Conservation (phyloP, 345 rosid species). For the Lepidium aucheri region DNA sequence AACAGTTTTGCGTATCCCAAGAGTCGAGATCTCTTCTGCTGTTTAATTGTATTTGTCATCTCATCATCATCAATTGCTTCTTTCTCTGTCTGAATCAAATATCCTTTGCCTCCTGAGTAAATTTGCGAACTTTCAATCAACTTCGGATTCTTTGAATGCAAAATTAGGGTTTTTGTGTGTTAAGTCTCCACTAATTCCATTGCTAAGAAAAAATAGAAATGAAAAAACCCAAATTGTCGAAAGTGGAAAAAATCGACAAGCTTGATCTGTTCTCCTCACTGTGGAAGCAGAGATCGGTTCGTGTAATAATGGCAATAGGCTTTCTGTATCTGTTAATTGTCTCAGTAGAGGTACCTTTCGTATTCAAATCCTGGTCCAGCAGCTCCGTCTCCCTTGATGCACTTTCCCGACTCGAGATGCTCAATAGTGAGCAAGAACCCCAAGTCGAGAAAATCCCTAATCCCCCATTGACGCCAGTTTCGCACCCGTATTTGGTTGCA, state of each 20-base stretch:
- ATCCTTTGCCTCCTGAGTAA: neutral
- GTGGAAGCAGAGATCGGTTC: conserved; percentile 62
- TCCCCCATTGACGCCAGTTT: conserved; percentile 43
- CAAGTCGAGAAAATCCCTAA: conserved; percentile 38
- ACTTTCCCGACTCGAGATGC: conserved; percentile 33
- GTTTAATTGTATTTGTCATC: neutral
- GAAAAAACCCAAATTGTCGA: conserved; percentile 52
- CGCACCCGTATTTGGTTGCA: conserved; percentile 30
- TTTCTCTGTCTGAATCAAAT: too few species aligned
- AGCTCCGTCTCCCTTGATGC: conserved; percentile 42
- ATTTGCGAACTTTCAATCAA: neutral
- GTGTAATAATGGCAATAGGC: conserved; percentile 47
- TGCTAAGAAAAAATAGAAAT: conserved; percentile 26
- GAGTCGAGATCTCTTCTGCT: conserved; percentile 14
- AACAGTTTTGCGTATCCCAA: neutral
- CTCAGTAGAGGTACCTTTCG: conserved; percentile 72
- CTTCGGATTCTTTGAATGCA: neutral
- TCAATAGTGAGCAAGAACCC: conserved; percentile 44
- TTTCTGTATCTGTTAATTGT: conserved; percentile 51
- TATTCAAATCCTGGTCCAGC: conserved; percentile 44
- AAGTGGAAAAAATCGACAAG: conserved; percentile 35
- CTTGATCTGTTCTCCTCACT: conserved; percentile 38
- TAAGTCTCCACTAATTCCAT: neutral
- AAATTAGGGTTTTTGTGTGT: neutral
- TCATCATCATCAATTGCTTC: conserved; percentile 10